Evolutionary conservation across 1,139 yeast genomes (phyloP).

Genomic region (Ashbya aceris): DNA sequence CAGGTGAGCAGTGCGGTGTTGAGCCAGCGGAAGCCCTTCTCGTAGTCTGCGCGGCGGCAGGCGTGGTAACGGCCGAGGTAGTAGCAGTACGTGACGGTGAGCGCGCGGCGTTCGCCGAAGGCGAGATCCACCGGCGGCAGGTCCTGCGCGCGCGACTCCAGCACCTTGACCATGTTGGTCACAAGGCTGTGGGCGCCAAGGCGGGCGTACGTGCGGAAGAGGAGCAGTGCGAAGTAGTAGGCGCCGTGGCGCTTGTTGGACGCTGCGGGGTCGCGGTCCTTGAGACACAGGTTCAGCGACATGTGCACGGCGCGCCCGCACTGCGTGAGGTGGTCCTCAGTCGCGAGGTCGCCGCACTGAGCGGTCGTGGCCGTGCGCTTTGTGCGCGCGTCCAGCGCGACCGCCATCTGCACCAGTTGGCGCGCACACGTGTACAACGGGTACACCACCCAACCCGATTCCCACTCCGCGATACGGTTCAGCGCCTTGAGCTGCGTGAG

Average conservation of each 20-base stretch:
- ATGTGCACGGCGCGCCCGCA: conserved; percentile 59
- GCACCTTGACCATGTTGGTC: conserved; percentile 66
- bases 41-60: conserved; percentile 19
- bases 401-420: conserved; percentile 38
- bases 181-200: conserved; percentile 68
- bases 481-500: conserved; percentile 39
- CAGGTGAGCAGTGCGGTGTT: conserved; percentile 17
- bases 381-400: conserved; percentile 5
- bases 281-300: conserved; percentile 68
- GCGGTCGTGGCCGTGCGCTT: background rate
- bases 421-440: conserved; percentile 47
- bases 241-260: conserved; percentile 56
- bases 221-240: conserved; percentile 63
- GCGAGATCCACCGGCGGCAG: conserved; percentile 34
- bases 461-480: conserved; percentile 54
- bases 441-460: conserved; percentile 58
- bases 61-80: conserved; percentile 28
- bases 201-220: conserved; percentile 64
- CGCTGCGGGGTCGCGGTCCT: conserved; percentile 57
- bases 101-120: conserved; percentile 25
- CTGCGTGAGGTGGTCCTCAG: conserved; percentile 35
- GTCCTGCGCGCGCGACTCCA: conserved; percentile 34
- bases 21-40: conserved; percentile 15
- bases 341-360: conserved; percentile 13
- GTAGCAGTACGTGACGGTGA: conserved; percentile 19